Percentiles rank a stretch among this genome's conserved stretches.
Evolutionary conservation across 192 early-diverging fungal genomes (phyloP).

Genomic region (Geranomyces michiganensis): DNA sequence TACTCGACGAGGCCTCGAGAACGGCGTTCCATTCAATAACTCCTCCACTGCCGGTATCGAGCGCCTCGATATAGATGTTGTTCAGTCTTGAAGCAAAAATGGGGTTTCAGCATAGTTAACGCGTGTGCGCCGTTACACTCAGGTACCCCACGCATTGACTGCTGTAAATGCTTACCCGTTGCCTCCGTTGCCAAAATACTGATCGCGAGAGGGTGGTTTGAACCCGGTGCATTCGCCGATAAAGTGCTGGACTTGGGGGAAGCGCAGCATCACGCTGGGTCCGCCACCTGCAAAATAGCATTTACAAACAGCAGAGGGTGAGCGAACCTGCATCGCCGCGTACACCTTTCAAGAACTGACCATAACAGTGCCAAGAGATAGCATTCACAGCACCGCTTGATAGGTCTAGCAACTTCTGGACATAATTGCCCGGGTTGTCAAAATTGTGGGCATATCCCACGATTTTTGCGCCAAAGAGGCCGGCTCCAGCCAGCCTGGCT

Average conservation of each 20-base stretch:
- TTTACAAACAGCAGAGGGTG: too few species aligned
- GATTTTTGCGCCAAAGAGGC: background rate
- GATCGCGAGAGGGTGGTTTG: too few species aligned
- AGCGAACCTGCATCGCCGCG: too few species aligned
- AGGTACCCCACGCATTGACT: too few species aligned
- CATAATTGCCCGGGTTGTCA: background rate
- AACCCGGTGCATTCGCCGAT: slow-evolving; percentile 3
- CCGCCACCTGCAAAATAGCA: background rate
- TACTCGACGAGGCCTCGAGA: background rate
- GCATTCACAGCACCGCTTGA: background rate
- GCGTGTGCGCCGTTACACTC: too few species aligned
- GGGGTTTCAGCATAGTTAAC: too few species aligned
- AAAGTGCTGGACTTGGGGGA: background rate
- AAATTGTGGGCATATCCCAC: background rate
- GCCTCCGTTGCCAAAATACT: too few species aligned
- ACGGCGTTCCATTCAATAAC: slow-evolving; percentile 3
- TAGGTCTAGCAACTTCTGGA: background rate
- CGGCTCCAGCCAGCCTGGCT: background rate
- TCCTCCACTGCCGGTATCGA: background rate
- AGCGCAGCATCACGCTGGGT: background rate
- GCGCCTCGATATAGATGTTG: too few species aligned
- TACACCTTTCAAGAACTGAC: too few species aligned
- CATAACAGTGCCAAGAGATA: background rate
- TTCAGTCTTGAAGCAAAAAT: too few species aligned
- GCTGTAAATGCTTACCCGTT: too few species aligned